Percentiles rank a stretch among this genome's conserved stretches.
These are phyloP conservation scores for Monoraphidium neglectum DNA, from an alignment of 139 green algal genomes.

Conservation along the genomic window DNA sequence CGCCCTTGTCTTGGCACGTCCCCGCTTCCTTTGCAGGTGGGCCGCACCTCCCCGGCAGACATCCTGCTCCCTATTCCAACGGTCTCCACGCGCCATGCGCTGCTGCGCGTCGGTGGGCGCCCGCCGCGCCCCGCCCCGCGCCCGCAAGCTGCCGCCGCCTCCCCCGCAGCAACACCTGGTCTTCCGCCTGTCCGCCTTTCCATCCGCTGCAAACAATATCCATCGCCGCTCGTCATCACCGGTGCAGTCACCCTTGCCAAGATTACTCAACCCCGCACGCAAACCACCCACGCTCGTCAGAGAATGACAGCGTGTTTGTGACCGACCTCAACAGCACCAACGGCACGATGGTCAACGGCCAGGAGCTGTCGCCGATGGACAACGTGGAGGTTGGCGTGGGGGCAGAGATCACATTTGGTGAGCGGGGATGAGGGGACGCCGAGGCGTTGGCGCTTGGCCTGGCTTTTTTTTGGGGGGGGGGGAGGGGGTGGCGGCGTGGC, in stretches of 20 bases:
- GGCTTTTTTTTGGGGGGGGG: too few species aligned
- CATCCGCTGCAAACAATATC: not conserved
- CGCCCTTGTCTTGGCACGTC: too few species aligned
- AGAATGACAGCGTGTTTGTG: constrained; percentile 42
- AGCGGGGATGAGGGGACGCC: not conserved
- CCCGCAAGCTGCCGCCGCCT: too few species aligned
- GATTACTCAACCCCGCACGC: not conserved
- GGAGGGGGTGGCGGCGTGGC: not conserved
- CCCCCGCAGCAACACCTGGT: too few species aligned
- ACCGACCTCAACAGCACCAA: constrained; percentile 51
- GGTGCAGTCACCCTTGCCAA: not conserved
- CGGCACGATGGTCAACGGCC: constrained; percentile 41
- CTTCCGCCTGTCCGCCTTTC: too few species aligned
- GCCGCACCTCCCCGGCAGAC: constrained; percentile 37
- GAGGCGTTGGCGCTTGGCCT: not conserved
- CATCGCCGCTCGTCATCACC: not conserved
- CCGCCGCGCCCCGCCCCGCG: not conserved
- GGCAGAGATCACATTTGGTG: constrained; percentile 42
- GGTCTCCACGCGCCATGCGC: constrained; percentile 41
- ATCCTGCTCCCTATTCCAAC: constrained; percentile 39
- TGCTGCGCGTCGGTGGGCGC: constrained; percentile 37
- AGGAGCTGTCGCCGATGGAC: constrained; percentile 40
- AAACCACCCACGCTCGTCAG: constrained; percentile 1
- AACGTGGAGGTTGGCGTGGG: constrained; percentile 40
- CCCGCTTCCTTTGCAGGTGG: not conserved